Base-by-base conservation (phyloP, 805 yeast genomes). In the Saccharomycopsis sp. region DNA sequence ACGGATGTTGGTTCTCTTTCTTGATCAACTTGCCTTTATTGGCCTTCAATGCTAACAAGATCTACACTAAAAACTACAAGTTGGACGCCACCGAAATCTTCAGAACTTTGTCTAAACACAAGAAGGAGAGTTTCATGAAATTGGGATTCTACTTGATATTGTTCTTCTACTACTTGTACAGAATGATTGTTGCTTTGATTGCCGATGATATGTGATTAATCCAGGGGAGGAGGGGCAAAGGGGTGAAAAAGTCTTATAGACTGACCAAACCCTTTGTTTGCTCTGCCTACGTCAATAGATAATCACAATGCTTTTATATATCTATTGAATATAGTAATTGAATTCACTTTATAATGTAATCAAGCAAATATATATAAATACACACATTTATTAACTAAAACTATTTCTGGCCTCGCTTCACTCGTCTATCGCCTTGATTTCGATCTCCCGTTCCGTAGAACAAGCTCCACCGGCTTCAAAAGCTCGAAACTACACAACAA, bases 31-130 rank as follows among this genome's bases (percentile, higher is more conserved):
- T 84, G 64, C 97, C 98, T 53, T 77, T 94, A 63, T 74, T 89
- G 57, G 94, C 91, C 29, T 94, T 79, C 79, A 94, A 94, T 71
- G 84, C 77, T 60, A 86, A 87, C 77, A 89, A 89, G 73, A 82
- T 89, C 68, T 74, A 85, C 72, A 83, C 82, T 67, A 90, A 89
- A 73, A 84, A 85, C 71, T 92, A 93, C 71, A 76, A 89, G 63
- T 83, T 92, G 72, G 99, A 94, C 73, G 98, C 98, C 60, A 93
- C 99, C 51, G 97, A 93, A 73, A 94, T 93, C 68, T 94, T 94
- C 76, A 84, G 98, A 78, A 92, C 97, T 49, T 81, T 93, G 69
- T 82, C 89, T 67, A 89, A 87, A 70, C 96, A 92, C 77, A 93
- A 94, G 82, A 87, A 87, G 72, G 98, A 92, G 75, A 81, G 90